phyloP scores from a whole-genome alignment of 176 grass and related monocot species.

The Thalia dealbata region DNA sequence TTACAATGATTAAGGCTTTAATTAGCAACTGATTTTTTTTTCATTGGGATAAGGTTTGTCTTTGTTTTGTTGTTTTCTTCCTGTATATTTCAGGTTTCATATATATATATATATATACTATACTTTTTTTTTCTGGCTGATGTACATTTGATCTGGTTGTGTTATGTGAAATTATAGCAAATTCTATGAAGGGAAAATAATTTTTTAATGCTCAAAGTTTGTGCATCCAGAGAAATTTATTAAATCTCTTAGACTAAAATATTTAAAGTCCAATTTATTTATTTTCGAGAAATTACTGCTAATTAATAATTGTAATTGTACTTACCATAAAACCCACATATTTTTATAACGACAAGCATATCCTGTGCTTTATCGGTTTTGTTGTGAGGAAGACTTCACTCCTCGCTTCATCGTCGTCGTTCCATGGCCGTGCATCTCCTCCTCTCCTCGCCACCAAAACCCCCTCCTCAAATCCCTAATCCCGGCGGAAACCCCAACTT shows the following conservation, averaged over 20 bases:
- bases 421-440: conserved; percentile 53
- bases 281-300: too few relatives aligned
- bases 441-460: conserved; percentile 29
- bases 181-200: neutral
- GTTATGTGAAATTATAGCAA: neutral
- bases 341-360: neutral
- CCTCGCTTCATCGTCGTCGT: neutral
- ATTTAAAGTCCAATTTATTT: too few relatives aligned
- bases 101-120: too few relatives aligned
- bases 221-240: too few relatives aligned
- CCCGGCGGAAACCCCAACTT: neutral
- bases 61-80: too few relatives aligned
- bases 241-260: too few relatives aligned
- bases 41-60: too few relatives aligned
- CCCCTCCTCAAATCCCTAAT: conserved; percentile 14
- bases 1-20: too few relatives aligned
- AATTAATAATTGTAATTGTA: too few relatives aligned
- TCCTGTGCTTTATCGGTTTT: neutral
- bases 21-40: neutral
- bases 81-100: too few relatives aligned
- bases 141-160: neutral
- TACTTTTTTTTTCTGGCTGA: neutral
- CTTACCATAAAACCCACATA: too few relatives aligned
- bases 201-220: too few relatives aligned
- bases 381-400: neutral